phyloP scores from a whole-genome alignment of 305 asterid species.

The Solanum hybrid region DNA sequence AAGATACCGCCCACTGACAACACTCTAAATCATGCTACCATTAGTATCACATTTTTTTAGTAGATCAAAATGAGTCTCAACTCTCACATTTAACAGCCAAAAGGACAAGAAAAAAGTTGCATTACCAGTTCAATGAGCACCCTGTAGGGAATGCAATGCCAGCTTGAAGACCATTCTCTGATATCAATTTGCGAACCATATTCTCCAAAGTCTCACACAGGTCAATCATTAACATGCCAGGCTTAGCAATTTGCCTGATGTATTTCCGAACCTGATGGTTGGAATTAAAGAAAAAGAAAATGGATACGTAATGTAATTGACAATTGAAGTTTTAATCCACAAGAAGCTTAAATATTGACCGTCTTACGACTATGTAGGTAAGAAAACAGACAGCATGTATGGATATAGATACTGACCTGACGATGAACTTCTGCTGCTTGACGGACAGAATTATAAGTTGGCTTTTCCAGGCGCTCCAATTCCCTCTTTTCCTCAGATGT shows the following conservation, averaged over 20 bases:
- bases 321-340: not conserved
- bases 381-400: not conserved
- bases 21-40: not conserved
- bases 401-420: conserved; percentile 42
- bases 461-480: conserved; percentile 79
- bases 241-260: conserved; percentile 67
- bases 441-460: conserved; percentile 79
- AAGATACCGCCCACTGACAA: not conserved
- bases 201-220: conserved; percentile 92
- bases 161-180: conserved; percentile 93
- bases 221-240: conserved; percentile 95
- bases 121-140: conserved; percentile 84
- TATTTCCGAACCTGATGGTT: conserved; percentile 63
- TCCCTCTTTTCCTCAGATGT: conserved; percentile 98
- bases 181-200: conserved; percentile 78
- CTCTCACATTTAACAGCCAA: not conserved
- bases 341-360: not conserved
- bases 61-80: not conserved
- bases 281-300: not conserved
- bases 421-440: conserved; percentile 99
- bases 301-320: not conserved
- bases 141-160: conserved; percentile 99
- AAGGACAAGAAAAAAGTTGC: not conserved
- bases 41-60: not conserved
- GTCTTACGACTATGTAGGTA: not conserved